Evolutionary conservation across 106 monocot genomes (phyloP), one percentile per base, ranked within the genome.

Genomic region (Acanthochlamys bracteata): DNA sequence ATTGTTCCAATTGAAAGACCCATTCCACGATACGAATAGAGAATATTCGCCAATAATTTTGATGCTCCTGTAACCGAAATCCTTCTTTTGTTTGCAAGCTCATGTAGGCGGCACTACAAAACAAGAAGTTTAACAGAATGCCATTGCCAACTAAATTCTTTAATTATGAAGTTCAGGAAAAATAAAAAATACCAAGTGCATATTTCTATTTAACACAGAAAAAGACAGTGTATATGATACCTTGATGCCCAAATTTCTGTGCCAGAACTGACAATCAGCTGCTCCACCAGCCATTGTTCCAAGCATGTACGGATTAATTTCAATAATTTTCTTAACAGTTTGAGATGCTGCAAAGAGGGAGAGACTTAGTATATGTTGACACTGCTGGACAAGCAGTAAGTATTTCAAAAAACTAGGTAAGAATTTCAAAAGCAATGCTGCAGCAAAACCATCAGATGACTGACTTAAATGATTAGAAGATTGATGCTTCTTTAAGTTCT

Each of bases 211-310:
- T 15, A 20, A 55, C 19, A 21, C n/a, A 55, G 20, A 55, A 20
- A 20, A 55, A 55, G 20, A 8, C 10, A 22, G 21, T 3, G 4
- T 20, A 55, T 20, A 63, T 42, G 10, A 72, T 41, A 86, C 93
- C 83, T 93, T 93, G 26, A 86, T 84, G 4, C 89, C 93, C 42
- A 93, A 65, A 64, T 89, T 93, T 53, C 93, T 72, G 25, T 86
- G 93, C 89, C 89, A 93, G 56, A 93, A 93, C 61, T 89, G 93
- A 61, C 93, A 93, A 79, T 93, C 93, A 22, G 89, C 93, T 71
- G 93, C 89, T 23, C 83, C 93, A 39, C 93, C 93, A 76, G 93
- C 93, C 83, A 89, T 86, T 67, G 93, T 89, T 20, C 89, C 93
- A 27, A 89, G 72, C 86, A 93, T 89, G 76, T 93, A 93, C 4